Conservation (phyloP, 148 eudicot species). For the Chenopodium berlandieri region DNA sequence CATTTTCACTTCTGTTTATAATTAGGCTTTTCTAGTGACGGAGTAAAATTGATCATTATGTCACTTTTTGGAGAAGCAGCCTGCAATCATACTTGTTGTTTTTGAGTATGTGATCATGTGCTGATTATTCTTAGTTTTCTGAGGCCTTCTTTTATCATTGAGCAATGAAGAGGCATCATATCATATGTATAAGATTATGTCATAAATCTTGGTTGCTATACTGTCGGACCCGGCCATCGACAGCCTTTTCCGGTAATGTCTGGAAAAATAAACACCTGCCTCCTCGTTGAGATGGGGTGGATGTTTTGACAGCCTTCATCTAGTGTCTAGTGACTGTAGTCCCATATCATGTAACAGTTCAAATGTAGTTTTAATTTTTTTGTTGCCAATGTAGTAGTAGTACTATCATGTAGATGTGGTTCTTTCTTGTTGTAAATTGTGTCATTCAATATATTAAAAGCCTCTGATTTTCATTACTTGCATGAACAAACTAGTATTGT, state of each 20-base stretch:
- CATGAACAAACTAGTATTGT: not conserved
- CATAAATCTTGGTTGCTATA: conserved; percentile 13
- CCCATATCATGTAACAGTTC: conserved; percentile 19
- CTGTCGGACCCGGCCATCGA: not conserved
- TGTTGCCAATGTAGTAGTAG: conserved; percentile 15
- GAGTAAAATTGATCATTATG: conserved; percentile 34
- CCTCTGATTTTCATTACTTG: conserved; percentile 21
- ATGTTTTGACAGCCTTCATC: conserved; percentile 16
- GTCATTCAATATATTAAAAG: conserved; percentile 31
- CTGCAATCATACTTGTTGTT: conserved; percentile 19
- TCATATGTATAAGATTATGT: not conserved
- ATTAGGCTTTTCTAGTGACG: conserved; percentile 34
- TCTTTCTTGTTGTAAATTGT: conserved; percentile 47
- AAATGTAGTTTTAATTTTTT: not conserved
- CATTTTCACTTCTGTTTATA: conserved; percentile 2
- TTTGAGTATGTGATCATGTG: conserved; percentile 16
- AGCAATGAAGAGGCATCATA: conserved; percentile 9
- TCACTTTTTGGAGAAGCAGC: conserved; percentile 31
- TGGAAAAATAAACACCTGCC: not conserved
- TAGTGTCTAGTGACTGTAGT: not conserved
- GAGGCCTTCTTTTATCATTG: not conserved
- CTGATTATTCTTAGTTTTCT: conserved; percentile 11
- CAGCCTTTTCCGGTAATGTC: not conserved
- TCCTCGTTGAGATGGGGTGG: not conserved
- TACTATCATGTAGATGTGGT: conserved; percentile 30